Evolutionary conservation across 2,329 filamentous ascomycete genomes (phyloP).

Genomic region (Emydomyces testavorans): DNA sequence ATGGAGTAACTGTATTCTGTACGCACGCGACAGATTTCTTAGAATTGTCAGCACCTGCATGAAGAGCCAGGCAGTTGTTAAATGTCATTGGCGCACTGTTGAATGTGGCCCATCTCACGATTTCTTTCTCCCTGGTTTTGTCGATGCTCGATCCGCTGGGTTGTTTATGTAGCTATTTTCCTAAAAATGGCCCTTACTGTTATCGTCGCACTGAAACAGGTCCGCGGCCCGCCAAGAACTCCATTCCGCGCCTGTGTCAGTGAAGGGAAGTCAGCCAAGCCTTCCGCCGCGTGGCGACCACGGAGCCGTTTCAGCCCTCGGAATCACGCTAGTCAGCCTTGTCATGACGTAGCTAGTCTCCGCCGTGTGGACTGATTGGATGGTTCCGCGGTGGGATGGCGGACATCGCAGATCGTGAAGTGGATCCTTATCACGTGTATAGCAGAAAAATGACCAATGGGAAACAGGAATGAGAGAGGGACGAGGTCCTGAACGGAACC

Average conservation of each 20-base stretch:
- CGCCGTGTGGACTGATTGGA: constrained; percentile 1
- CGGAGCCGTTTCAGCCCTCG: not conserved
- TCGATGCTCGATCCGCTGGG: not conserved
- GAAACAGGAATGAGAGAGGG: not conserved
- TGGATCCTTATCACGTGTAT: constrained; percentile 11
- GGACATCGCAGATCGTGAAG: not conserved
- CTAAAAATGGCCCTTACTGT: too few species aligned
- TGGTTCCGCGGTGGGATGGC: not conserved
- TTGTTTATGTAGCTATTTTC: too few species aligned
- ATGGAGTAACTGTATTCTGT: not conserved
- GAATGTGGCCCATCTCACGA: too few species aligned
- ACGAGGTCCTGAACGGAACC: constrained; percentile 1
- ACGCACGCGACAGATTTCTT: not conserved
- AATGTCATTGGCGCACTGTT: too few species aligned
- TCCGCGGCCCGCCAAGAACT: constrained; percentile 1
- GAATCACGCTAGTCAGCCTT: not conserved
- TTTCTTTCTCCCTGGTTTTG: not conserved
- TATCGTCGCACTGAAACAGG: too few species aligned
- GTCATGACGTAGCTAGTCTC: constrained; percentile 1
- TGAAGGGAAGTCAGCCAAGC: not conserved
- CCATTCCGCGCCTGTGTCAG: not conserved
- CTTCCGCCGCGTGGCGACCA: constrained; percentile 9
- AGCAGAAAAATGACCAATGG: constrained; percentile 1
- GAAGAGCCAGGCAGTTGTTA: too few species aligned
- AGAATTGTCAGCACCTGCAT: not conserved